A percentile compares a stretch with the other conserved stretches of the same genome.
These are phyloP conservation scores for Ogataea neopini DNA, from an alignment of 805 yeast genomes.

Conservation along the genomic window DNA sequence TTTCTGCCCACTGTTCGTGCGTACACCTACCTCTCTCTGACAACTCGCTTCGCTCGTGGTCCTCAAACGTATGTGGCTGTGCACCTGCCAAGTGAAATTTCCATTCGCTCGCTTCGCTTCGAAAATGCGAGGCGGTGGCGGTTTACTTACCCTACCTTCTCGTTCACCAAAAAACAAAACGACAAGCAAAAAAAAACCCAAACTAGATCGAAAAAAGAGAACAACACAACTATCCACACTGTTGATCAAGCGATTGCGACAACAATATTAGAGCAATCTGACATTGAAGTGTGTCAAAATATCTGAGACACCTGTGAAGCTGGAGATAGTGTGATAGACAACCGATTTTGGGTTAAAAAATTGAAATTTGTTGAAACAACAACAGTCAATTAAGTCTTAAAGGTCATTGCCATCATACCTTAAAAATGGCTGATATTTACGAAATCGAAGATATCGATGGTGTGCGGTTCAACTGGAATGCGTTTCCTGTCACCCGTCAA, in stretches of 20 bases:
- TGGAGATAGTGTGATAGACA: not conserved
- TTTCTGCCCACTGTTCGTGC: too few relatives aligned
- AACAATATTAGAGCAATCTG: not conserved
- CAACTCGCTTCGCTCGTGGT: too few relatives aligned
- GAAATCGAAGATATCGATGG: conserved; percentile 64
- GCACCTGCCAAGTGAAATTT: not conserved
- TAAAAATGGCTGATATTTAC: conserved; percentile 48
- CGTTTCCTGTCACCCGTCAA: conserved; percentile 82
- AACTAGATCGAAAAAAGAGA: conserved; percentile 2
- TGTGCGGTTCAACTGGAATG: conserved; percentile 77
- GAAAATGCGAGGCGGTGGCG: conserved; percentile 8
- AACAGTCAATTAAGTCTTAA: not conserved
- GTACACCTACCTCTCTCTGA: too few relatives aligned
- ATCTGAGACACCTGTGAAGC: not conserved
- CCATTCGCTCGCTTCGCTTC: too few relatives aligned
- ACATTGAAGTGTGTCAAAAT: not conserved
- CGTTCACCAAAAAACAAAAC: conserved; percentile 14
- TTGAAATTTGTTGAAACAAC: conserved; percentile 3
- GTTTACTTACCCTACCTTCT: conserved; percentile 14
- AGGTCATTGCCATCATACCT: conserved; percentile 1
- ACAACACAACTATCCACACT: not conserved
- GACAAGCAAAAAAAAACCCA: conserved; percentile 17
- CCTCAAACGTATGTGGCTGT: not conserved
- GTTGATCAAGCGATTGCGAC: conserved; percentile 1
- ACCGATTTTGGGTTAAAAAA: not conserved